A percentile compares a stretch with the other conserved stretches of the same genome.
phyloP scores from a whole-genome alignment of 1,139 yeast genomes.

The Wickerhamiella pararugosa region DNA sequence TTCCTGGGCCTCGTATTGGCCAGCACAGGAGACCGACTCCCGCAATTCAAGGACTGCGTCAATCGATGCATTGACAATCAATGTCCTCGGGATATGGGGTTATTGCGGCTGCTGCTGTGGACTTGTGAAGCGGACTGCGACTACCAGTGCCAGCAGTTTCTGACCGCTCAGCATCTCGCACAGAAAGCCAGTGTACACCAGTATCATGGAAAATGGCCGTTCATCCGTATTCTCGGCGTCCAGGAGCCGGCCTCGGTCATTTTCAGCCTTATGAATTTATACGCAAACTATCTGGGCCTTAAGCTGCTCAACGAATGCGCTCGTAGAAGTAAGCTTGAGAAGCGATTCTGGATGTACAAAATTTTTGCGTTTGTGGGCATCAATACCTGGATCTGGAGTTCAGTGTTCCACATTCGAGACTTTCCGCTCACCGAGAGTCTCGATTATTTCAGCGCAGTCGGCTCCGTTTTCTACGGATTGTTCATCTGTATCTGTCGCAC shows the following conservation, averaged over 20 bases:
- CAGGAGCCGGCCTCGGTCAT: conserved; percentile 77
- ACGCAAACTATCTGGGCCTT: conserved; percentile 58
- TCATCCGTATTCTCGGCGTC: conserved; percentile 51
- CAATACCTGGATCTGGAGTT: conserved; percentile 77
- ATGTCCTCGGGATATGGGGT: conserved; percentile 32
- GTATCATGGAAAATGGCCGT: conserved; percentile 98
- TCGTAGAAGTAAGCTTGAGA: conserved; percentile 9
- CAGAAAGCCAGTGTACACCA: conserved; percentile 45
- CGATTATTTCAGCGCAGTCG: conserved; percentile 88
- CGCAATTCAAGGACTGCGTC: conserved; percentile 52
- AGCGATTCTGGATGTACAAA: conserved; percentile 24
- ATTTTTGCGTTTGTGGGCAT: conserved; percentile 47
- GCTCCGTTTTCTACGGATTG: conserved; percentile 67
- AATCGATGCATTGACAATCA: conserved; percentile 36
- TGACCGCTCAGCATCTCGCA: conserved; percentile 40
- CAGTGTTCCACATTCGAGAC: conserved; percentile 82
- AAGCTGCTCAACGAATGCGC: conserved; percentile 23
- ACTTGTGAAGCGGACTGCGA: conserved; percentile 74
- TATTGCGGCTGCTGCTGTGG: conserved; percentile 49
- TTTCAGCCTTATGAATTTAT: conserved; percentile 65
- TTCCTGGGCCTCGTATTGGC: conserved; percentile 22
- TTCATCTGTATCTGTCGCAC: conserved; percentile 49
- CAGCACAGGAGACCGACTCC: conserved; percentile 68
- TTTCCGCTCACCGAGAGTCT: conserved; percentile 61
- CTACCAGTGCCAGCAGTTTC: conserved; percentile 70